phyloP scores from a whole-genome alignment of 176 grass and related monocot genomes.

The Oryza meyeriana region DNA sequence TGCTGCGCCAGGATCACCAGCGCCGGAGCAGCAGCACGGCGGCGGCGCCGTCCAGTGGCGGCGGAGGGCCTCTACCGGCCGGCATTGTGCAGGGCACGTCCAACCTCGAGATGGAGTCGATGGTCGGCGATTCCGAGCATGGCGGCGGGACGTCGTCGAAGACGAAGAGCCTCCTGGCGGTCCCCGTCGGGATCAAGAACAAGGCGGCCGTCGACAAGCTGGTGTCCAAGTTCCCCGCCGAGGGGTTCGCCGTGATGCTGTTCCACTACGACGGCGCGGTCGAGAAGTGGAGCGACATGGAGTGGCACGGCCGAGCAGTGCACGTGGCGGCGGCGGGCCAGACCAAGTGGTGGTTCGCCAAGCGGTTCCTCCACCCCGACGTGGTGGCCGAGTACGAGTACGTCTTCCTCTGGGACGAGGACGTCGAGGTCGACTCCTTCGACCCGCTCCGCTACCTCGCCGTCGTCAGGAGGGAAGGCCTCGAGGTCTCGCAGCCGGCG shows the following conservation, averaged over 20 bases:
- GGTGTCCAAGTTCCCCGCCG: conserved; percentile 58
- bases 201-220: conserved; percentile 67
- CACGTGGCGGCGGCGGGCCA: conserved; percentile 62
- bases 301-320: conserved; percentile 48
- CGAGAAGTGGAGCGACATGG: conserved; percentile 59
- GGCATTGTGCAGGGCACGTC: conserved; percentile 66
- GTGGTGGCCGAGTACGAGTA: conserved; percentile 69
- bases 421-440: conserved; percentile 68
- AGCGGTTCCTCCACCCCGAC: conserved; percentile 85
- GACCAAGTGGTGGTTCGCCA: conserved; percentile 95
- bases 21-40: conserved; percentile 16
- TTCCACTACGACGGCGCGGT: conserved; percentile 85
- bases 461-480: conserved; percentile 47
- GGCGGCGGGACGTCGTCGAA: neutral
- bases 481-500: conserved; percentile 84
- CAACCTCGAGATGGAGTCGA: conserved; percentile 62
- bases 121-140: conserved; percentile 41
- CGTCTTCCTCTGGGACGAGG: conserved; percentile 89
- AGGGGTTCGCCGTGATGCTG: conserved; percentile 59
- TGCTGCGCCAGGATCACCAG: conserved; percentile 8
- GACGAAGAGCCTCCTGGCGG: conserved; percentile 65
- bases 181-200: conserved; percentile 85
- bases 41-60: neutral
- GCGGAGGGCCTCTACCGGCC: conserved; percentile 64
- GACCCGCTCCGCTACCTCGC: conserved; percentile 59